Base-by-base conservation (phyloP, 73 alveolate genomes). In the Blepharisma stoltei region DNA sequence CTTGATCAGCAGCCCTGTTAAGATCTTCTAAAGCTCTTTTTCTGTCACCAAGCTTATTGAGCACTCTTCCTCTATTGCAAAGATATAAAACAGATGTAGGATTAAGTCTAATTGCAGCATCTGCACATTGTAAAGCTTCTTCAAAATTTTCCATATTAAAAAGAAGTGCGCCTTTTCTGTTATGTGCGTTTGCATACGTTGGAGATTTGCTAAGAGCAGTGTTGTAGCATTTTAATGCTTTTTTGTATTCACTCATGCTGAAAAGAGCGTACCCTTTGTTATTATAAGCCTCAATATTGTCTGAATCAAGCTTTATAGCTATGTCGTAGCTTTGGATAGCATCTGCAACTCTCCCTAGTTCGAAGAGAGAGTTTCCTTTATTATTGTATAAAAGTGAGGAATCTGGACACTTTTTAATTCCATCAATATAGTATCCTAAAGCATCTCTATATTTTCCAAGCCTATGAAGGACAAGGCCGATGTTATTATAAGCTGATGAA, bases 71-170 rank as follows among this genome's bases (percentile, higher is more conserved):
- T 27, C 73, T 69, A 5, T 69, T 69, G 4, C 73, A 37, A 20
- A 21, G 38, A 5, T 8, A 27, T 69, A 44, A 25, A 11, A 69
- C 71, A 1, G 44, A 32, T 1, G 0, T 73, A 52, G 80, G 82
- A 1, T 73, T 27, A n/a, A 73, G 50, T n/a, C n/a, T 53, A 18
- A 73, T 73, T 1, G 82, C 82, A 11, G 38, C 48, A 4, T 73
- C 48, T 14, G 48, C 38, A 54, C 9, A 73, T 21, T 53, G 47
- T n/a, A 73, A 11, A 11, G 82, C 81, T 38, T 44, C 80, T 0
- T 73, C 44, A 44, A 1, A n/a, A 3, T 73, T 44, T 53, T 11
- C 23, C 27, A 9, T 11, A 7, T n/a, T 9, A 21, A 14, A 21
- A n/a, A 38, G 53, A 54, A 18, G 21, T n/a, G 38, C 48, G 4